phyloP scores from a whole-genome alignment of 495 filamentous ascomycete genomes.

The Penicillium canariense region DNA sequence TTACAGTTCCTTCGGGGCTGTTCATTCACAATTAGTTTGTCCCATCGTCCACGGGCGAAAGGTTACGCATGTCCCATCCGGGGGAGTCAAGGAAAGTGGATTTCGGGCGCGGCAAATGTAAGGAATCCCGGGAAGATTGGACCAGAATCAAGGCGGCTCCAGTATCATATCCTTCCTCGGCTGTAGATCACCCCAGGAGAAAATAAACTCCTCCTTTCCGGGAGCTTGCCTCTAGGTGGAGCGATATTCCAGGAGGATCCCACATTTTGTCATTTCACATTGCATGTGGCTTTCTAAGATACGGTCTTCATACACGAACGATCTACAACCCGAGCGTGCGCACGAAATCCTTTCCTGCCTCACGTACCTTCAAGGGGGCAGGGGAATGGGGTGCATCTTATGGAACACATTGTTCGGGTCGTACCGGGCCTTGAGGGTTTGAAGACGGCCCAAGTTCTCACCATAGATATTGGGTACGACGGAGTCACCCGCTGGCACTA shows the following conservation, averaged over 20 bases:
- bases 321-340: no score
- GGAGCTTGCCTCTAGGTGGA: background rate
- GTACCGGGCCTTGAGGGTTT: slow-evolving; percentile 50
- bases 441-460: slow-evolving; percentile 42
- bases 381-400: slow-evolving; percentile 36
- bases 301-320: no score
- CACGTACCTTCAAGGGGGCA: background rate
- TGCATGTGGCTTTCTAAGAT: no score
- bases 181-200: background rate
- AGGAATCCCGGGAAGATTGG: slow-evolving; percentile 30
- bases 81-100: slow-evolving; percentile 55
- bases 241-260: no score
- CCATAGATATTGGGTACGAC: slow-evolving; percentile 42
- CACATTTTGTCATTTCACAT: no score
- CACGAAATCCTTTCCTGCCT: no score
- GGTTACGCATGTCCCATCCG: slow-evolving; percentile 40
- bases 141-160: slow-evolving; percentile 26
- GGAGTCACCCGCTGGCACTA: slow-evolving; percentile 29
- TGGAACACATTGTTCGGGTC: slow-evolving; percentile 56
- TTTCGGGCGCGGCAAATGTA: slow-evolving; percentile 50
- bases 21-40: slow-evolving; percentile 44
- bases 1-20: slow-evolving; percentile 28
- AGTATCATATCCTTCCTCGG: slow-evolving; percentile 23
- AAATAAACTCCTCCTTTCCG: background rate
- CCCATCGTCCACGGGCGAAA: slow-evolving; percentile 16